Evolutionary conservation across 495 filamentous ascomycete genomes (phyloP).

Genomic region (Hypoxylon lenormandii): DNA sequence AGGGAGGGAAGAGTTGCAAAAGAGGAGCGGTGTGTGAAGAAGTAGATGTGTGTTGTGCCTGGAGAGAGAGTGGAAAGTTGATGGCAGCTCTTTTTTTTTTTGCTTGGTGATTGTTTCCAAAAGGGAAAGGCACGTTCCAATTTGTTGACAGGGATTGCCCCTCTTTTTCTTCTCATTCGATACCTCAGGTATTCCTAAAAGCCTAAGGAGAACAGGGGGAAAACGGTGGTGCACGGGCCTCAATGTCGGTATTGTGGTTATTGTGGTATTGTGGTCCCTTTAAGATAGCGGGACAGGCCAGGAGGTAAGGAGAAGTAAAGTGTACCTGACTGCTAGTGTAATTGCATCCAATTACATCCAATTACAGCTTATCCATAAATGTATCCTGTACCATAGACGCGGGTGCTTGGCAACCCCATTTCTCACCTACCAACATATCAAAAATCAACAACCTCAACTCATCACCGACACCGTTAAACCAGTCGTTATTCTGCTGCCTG

Average conservation of each 20-base stretch:
- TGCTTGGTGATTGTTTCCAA: slow-evolving; percentile 37
- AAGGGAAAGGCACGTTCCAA: slow-evolving; percentile 42
- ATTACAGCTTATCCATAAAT: neutral
- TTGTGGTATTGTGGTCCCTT: slow-evolving; percentile 3
- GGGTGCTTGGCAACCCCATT: slow-evolving; percentile 35
- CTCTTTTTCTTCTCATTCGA: slow-evolving; percentile 30
- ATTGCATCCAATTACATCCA: slow-evolving; percentile 25
- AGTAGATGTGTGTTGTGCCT: slow-evolving; percentile 44
- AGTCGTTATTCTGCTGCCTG: slow-evolving; percentile 4
- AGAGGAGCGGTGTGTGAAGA: slow-evolving; percentile 47
- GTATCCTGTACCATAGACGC: slow-evolving; percentile 22
- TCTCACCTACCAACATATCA: neutral
- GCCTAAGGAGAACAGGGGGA: slow-evolving; percentile 4
- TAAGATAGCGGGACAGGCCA: too few species aligned
- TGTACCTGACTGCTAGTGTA: slow-evolving; percentile 22
- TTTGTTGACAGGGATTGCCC: slow-evolving; percentile 27
- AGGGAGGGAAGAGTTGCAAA: slow-evolving; percentile 34
- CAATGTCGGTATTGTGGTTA: slow-evolving; percentile 26
- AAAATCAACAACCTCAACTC: neutral
- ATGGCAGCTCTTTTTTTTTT: slow-evolving; percentile 44
- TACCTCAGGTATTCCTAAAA: too few species aligned
- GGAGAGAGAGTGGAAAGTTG: slow-evolving; percentile 32
- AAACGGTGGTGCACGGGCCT: slow-evolving; percentile 31
- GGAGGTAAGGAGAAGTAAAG: slow-evolving; percentile 3
- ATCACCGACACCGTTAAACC: neutral